Conservation (phyloP, 2,329 filamentous ascomycete genomes). For the Epichloe sp. region DNA sequence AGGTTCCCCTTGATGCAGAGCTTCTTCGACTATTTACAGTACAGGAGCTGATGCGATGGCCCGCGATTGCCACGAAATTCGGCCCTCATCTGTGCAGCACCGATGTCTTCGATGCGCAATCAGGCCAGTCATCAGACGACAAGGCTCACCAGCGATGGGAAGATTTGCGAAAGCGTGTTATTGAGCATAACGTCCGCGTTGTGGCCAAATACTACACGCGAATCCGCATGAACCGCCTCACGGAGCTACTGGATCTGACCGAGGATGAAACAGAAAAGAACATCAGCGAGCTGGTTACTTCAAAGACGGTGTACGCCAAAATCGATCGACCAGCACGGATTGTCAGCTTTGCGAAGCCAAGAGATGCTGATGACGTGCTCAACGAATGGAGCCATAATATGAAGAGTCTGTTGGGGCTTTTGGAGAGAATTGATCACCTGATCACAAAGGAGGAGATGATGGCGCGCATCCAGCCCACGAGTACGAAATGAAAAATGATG, state of each 20-base stretch:
- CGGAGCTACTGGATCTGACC: slow-evolving; percentile 77
- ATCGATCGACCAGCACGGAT: slow-evolving; percentile 89
- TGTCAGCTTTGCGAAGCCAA: slow-evolving; percentile 87
- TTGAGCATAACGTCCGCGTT: slow-evolving; percentile 97
- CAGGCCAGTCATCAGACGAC: slow-evolving; percentile 54
- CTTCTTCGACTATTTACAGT: slow-evolving; percentile 91
- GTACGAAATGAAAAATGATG: slow-evolving; percentile 20
- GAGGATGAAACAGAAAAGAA: slow-evolving; percentile 98
- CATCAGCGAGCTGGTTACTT: slow-evolving; percentile 91
- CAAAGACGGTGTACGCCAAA: slow-evolving; percentile 95
- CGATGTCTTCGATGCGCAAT: slow-evolving; percentile 70
- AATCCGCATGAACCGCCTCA: slow-evolving; percentile 83
- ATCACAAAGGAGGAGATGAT: slow-evolving; percentile 99
- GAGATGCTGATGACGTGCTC: slow-evolving; percentile 87
- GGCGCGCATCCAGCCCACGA: slow-evolving; percentile 74
- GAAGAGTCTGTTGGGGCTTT: slow-evolving; percentile 74
- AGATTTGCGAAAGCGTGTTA: slow-evolving; percentile 92
- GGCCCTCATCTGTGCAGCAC: slow-evolving; percentile 77
- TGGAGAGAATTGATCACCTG: slow-evolving; percentile 90
- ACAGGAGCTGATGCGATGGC: slow-evolving; percentile 96
- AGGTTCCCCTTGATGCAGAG: slow-evolving; percentile 67
- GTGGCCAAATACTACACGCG: slow-evolving; percentile 98
- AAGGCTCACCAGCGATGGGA: slow-evolving; percentile 83
- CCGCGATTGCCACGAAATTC: slow-evolving; percentile 78
- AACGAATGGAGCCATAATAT: slow-evolving; percentile 99